These are phyloP conservation scores for Physcomitrellopsis africana DNA, from an alignment of 225 moss, liverwort and hornwort species.

Conservation along the genomic window DNA sequence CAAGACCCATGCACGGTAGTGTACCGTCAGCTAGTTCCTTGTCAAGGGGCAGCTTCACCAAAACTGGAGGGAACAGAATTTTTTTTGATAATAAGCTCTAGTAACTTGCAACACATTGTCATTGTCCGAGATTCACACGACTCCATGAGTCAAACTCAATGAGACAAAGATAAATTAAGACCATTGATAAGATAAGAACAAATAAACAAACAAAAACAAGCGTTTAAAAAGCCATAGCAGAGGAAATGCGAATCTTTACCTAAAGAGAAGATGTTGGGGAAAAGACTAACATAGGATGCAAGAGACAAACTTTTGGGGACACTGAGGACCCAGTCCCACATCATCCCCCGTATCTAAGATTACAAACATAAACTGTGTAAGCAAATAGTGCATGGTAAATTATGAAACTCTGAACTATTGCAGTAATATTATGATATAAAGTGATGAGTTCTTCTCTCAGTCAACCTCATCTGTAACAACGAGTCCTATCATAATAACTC, in stretches of 20 bases:
- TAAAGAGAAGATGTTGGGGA: constrained; percentile 67
- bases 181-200: background rate
- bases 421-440: background rate
- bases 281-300: constrained; percentile 52
- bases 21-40: constrained; percentile 56
- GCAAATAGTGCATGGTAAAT: background rate
- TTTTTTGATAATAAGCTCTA: constrained; percentile 8
- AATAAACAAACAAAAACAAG: background rate
- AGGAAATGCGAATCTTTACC: constrained; percentile 39
- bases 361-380: constrained; percentile 30
- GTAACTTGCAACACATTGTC: constrained; percentile 16
- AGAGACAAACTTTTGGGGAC: constrained; percentile 59
- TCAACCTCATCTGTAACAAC: background rate
- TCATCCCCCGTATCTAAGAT: constrained; percentile 72
- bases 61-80: constrained; percentile 44
- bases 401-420: background rate
- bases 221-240: constrained; percentile 12
- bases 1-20: constrained; percentile 56
- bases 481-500: no score
- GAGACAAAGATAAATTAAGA: constrained; percentile 13
- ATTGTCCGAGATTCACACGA: background rate
- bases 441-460: background rate
- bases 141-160: constrained; percentile 13
- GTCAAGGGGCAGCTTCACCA: constrained; percentile 64
- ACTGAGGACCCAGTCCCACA: constrained; percentile 80